These are phyloP conservation scores for Aspergillus sp. DNA, from an alignment of 2,329 filamentous ascomycete genomes.

Conservation along the genomic window DNA sequence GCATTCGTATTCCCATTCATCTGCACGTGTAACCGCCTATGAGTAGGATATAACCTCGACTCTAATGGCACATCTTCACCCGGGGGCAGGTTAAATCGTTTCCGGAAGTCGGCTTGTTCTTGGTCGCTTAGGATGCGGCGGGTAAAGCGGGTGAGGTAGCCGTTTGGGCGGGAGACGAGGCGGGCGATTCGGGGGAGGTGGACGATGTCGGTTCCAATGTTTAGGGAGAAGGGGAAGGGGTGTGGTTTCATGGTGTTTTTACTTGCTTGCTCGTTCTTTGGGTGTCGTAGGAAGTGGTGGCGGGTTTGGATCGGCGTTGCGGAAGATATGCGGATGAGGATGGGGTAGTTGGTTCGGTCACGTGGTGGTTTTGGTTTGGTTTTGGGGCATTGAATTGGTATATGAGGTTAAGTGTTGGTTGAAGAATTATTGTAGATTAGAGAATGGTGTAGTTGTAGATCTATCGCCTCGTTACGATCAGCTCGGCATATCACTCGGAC, in stretches of 20 bases:
- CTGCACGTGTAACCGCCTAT: neutral
- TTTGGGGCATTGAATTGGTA: no score
- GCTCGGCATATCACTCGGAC: no score
- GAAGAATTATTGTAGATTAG: no score
- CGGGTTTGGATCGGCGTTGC: no score
- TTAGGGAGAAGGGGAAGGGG: conserved; percentile 58
- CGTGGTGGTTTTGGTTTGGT: no score
- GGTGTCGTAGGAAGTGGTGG: conserved; percentile 9
- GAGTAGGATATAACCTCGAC: neutral
- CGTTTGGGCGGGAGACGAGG: conserved; percentile 46
- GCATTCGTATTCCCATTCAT: neutral
- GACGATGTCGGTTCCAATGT: conserved; percentile 74
- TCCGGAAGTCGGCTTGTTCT: conserved; percentile 33
- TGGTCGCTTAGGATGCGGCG: conserved; percentile 35
- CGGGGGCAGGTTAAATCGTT: conserved; percentile 21
- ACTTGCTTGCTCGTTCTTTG: conserved; percentile 5
- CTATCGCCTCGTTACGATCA: no score
- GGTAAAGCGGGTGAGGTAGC: conserved; percentile 32
- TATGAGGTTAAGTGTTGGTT: no score
- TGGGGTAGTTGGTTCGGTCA: no score
- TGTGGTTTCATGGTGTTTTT: conserved; percentile 1
- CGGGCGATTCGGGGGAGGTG: conserved; percentile 57
- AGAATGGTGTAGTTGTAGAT: no score
- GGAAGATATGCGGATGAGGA: no score
- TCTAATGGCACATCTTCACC: neutral